A percentile compares a stretch with the other conserved stretches of the same genome.
phyloP scores from a whole-genome alignment of 2,329 filamentous ascomycete species.

The Dactylellina parvicollis region DNA sequence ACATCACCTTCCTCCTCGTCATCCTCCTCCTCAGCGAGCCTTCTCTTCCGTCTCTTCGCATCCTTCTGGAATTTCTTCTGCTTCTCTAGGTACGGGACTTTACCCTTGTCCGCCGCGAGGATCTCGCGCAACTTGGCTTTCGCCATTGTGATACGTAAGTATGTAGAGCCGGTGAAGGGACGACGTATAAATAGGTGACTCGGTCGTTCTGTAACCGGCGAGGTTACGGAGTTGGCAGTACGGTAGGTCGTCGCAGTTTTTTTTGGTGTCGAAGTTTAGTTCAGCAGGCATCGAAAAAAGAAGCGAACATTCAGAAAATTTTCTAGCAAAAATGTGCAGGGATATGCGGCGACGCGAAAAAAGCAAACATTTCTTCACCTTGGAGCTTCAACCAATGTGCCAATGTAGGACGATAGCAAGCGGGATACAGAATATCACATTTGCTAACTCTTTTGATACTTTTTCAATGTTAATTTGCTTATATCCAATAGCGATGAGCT shows the following conservation, averaged over 20 bases:
- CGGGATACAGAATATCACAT: too few species aligned
- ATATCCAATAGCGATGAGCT: too few species aligned
- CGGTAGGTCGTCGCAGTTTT: constrained; percentile 6
- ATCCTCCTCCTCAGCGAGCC: constrained; percentile 61
- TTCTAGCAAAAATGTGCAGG: constrained; percentile 12
- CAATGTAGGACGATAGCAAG: too few species aligned
- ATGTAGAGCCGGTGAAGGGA: neutral
- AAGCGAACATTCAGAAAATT: neutral
- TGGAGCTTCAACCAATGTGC: too few species aligned
- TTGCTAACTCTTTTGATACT: too few species aligned
- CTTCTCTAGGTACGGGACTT: constrained; percentile 63
- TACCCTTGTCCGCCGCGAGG: constrained; percentile 68
- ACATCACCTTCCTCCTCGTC: constrained; percentile 59
- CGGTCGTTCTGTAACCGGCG: neutral
- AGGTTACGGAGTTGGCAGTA: neutral
- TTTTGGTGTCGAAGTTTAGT: neutral
- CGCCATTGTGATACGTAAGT: constrained; percentile 57
- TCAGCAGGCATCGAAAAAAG: neutral
- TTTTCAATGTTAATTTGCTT: too few species aligned
- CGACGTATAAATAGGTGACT: neutral
- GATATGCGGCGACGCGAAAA: constrained; percentile 48
- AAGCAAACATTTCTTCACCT: constrained; percentile 19
- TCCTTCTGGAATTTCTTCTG: constrained; percentile 63
- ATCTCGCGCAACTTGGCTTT: constrained; percentile 67
- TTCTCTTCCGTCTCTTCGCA: constrained; percentile 63